Base-by-base conservation (phyloP, 2,329 filamentous ascomycete species). In the Exutisphaerella laricina region DNA sequence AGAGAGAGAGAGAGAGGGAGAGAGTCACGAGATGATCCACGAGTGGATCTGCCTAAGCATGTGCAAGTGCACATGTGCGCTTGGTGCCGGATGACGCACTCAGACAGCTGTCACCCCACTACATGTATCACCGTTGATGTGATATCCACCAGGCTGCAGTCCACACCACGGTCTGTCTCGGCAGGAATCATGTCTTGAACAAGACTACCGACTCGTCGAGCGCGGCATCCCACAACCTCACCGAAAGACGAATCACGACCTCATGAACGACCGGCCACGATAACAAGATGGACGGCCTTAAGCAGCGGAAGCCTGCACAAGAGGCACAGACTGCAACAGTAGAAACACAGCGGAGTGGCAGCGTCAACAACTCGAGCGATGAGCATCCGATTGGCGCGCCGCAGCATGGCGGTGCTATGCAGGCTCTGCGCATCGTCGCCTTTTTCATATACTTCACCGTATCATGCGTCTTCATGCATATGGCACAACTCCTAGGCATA, bases 401-500 rank as follows among this genome's bases (percentile, higher is more conserved):
- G 43, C 68, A 68, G 53, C 67, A 72, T 63, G 70, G 69, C 43
- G 49, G 54, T 5, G 51, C 59, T 43, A 61, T 65, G 48, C 68
- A 72, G 51, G 57, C 61, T 8, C 49, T 72, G 29, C 69, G 70
- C 51, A 67, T 71, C 55, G 48, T 66, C 23, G 56, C 64, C 17
- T 70, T 73, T 47, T 64, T 57, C 46, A 41, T 68, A 49, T 73
- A 72, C 62, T 72, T 73, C 59, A 58, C 65, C 46, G 58, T 59
- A 41, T 66, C 61, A 51, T 66, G 65, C 49, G 45, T 71, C 23
- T 64, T 64, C 53, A 70, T 74, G 57, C 72, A 80, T 55, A 54
- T 76, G 5, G 84, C 85, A 5, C 87, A 94, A 61, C 68, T 86
- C 38, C 66, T 92, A 49, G 86, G 85, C 37, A 60, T 75, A 0